Evolutionary conservation across 2,329 filamentous ascomycete genomes (phyloP).

Genomic region (Arthroderma uncinatum): DNA sequence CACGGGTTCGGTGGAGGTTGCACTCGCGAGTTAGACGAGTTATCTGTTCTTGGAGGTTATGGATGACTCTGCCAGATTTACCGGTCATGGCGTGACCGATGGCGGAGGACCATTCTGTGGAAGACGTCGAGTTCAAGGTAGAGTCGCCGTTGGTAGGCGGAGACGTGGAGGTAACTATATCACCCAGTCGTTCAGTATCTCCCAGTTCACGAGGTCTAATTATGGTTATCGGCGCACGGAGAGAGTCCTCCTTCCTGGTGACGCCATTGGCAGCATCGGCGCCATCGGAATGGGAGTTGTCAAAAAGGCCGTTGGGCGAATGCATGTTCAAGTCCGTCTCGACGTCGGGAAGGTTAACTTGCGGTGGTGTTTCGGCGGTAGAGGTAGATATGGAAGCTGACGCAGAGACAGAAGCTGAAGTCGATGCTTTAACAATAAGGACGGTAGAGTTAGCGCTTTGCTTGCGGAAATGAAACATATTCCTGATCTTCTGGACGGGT

Average conservation of each 20-base stretch:
- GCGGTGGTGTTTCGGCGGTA: conserved; percentile 20
- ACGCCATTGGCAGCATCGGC: conserved; percentile 15
- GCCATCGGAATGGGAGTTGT: conserved; percentile 20
- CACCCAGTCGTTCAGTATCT: background rate
- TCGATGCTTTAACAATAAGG: conserved; percentile 3
- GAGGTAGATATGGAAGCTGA: background rate
- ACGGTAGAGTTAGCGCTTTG: conserved; percentile 7
- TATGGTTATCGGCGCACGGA: background rate
- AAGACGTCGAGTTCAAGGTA: conserved; percentile 4
- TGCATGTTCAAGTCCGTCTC: conserved; percentile 36
- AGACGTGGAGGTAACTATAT: background rate
- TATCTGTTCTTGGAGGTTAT: conserved; percentile 41
- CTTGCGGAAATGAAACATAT: conserved; percentile 9
- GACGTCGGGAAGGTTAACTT: conserved; percentile 31
- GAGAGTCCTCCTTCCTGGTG: background rate
- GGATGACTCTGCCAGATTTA: conserved; percentile 42
- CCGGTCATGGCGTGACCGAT: conserved; percentile 40
- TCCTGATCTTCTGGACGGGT: conserved; percentile 5
- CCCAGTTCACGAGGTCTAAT: background rate
- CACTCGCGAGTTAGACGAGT: conserved; percentile 39
- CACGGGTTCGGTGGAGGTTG: conserved; percentile 34
- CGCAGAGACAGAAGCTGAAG: background rate
- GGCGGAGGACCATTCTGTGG: conserved; percentile 39
- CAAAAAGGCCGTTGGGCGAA: conserved; percentile 29
- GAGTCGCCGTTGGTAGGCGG: background rate